Percentiles rank a stretch among this genome's conserved stretches.
Conservation (phyloP, 169 alveolate genomes). For the Babesia caballi region DNA sequence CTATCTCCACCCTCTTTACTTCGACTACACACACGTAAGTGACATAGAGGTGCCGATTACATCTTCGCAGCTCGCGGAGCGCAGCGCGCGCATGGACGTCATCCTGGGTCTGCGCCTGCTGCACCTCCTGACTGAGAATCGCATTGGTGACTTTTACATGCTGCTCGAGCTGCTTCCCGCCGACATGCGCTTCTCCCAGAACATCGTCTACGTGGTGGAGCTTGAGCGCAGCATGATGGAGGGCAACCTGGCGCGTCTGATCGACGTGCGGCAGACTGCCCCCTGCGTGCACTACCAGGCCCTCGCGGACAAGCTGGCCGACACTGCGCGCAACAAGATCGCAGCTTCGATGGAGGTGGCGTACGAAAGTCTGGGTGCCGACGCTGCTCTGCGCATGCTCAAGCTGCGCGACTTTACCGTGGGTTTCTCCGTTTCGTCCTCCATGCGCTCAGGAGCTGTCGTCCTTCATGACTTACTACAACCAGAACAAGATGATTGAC, state of each 20-base stretch:
- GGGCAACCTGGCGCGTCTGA: constrained; percentile 62
- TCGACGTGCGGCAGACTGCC: constrained; percentile 24
- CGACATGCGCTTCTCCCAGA: constrained; percentile 19
- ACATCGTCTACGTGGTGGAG: constrained; percentile 62
- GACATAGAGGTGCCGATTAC: neutral
- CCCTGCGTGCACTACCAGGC: constrained; percentile 51
- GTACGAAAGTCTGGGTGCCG: constrained; percentile 41
- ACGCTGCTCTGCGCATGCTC: constrained; percentile 45
- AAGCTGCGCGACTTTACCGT: constrained; percentile 55
- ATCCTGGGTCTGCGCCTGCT: constrained; percentile 68
- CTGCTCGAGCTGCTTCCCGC: constrained; percentile 62
- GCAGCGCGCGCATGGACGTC: constrained; percentile 57
- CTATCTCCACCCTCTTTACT: constrained; percentile 44
- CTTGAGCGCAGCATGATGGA: constrained; percentile 76
- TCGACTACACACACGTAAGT: constrained; percentile 33
- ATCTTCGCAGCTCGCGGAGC: constrained; percentile 16
- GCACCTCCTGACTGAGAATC: constrained; percentile 66
- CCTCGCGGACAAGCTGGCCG: constrained; percentile 50
- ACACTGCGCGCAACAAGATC: constrained; percentile 64
- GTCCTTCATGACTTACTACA: constrained; percentile 54
- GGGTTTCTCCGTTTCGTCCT: neutral
- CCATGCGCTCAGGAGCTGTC: constrained; percentile 13
- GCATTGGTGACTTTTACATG: constrained; percentile 75
- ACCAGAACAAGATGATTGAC: constrained; percentile 36
- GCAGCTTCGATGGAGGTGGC: constrained; percentile 73